Evolutionary conservation across 345 rosid species (phyloP).

Genomic region (Combretum micranthum): DNA sequence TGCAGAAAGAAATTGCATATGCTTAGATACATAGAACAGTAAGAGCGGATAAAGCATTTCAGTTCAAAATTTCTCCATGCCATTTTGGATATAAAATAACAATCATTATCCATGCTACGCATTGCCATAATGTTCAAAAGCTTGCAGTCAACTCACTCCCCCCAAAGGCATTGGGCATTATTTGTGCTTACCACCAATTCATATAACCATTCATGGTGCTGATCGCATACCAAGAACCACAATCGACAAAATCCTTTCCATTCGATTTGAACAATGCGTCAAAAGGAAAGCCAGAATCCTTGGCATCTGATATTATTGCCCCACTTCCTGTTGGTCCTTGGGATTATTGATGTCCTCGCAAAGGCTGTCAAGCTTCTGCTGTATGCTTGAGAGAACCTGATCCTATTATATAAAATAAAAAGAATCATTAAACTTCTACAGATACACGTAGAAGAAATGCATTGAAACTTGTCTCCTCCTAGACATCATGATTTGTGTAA

Average conservation of each 20-base stretch:
- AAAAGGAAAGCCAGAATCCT: constrained; percentile 14
- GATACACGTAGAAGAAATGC: no score
- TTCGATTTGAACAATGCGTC: constrained; percentile 40
- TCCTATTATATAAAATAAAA: constrained; percentile 41
- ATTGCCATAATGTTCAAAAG: no score
- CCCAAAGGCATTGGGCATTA: background rate
- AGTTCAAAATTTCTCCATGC: no score
- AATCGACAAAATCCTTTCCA: constrained; percentile 38
- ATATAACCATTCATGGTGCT: constrained; percentile 45
- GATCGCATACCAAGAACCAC: constrained; percentile 88
- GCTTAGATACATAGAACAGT: background rate
- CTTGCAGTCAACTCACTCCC: no score
- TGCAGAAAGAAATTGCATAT: constrained; percentile 13
- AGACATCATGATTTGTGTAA: background rate
- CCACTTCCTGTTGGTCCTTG: constrained; percentile 27
- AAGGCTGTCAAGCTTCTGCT: constrained; percentile 73
- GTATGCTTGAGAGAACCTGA: constrained; percentile 71
- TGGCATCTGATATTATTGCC: constrained; percentile 7
- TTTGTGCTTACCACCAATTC: constrained; percentile 30
- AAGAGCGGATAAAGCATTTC: no score
- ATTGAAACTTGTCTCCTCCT: no score
- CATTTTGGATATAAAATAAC: no score
- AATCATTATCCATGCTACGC: no score
- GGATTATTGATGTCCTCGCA: constrained; percentile 46
- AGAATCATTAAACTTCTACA: background rate